Evolutionary conservation across 495 filamentous ascomycete genomes (phyloP).

Genomic region (Paragyromitra xinjiangensis): DNA sequence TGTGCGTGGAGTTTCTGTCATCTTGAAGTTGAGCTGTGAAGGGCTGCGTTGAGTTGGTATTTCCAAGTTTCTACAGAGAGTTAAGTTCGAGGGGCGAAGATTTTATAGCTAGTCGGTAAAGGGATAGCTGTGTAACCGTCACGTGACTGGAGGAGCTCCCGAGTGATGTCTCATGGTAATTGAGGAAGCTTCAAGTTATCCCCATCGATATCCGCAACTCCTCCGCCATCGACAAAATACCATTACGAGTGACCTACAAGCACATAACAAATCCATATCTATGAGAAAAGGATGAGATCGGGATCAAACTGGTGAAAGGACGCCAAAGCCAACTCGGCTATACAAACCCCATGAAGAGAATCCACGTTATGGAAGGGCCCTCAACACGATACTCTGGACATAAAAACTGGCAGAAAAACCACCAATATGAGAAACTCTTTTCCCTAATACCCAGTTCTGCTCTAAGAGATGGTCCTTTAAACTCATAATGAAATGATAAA

Average conservation of each 20-base stretch:
- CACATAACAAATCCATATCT: background rate
- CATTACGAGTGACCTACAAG: background rate
- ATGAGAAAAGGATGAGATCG: background rate
- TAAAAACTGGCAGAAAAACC: too few species aligned
- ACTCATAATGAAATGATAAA: too few species aligned
- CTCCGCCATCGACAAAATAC: background rate
- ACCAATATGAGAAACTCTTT: too few species aligned
- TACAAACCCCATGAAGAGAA: background rate
- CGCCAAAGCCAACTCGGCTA: background rate
- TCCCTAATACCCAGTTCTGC: too few species aligned
- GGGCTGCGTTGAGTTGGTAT: slow-evolving; percentile 10
- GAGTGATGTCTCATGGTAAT: slow-evolving; percentile 32
- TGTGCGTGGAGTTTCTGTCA: slow-evolving; percentile 65
- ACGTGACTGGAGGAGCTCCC: slow-evolving; percentile 9
- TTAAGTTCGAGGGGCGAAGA: slow-evolving; percentile 17
- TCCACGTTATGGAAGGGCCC: background rate
- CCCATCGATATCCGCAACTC: background rate
- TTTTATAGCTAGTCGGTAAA: slow-evolving; percentile 27
- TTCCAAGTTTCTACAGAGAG: background rate
- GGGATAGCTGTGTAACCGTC: background rate
- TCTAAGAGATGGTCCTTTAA: too few species aligned
- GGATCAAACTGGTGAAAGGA: background rate
- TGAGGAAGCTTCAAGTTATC: too few species aligned
- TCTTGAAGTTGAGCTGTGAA: slow-evolving; percentile 50
- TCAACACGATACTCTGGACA: too few species aligned